phyloP scores from a whole-genome alignment of 1,284 basidiomycete genomes.

The Leccinum pachyderme region DNA sequence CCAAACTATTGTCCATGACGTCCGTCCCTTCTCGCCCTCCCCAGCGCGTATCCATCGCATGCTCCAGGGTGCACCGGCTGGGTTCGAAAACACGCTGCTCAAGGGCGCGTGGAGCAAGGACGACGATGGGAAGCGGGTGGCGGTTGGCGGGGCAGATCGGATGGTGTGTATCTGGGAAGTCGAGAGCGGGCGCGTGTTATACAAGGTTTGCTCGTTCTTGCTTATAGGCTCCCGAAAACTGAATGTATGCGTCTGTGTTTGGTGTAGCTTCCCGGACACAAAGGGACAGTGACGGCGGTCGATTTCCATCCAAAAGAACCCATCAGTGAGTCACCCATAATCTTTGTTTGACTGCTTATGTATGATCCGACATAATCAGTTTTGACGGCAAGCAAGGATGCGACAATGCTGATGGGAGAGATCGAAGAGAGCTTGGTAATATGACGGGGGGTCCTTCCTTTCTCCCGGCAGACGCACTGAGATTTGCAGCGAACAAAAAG shows the following conservation, averaged over 20 bases:
- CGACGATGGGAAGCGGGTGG: constrained; percentile 69
- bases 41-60: constrained; percentile 79
- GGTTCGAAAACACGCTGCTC: constrained; percentile 84
- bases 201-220: constrained; percentile 61
- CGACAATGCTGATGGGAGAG: constrained; percentile 87
- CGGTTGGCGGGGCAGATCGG: constrained; percentile 77
- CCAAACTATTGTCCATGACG: constrained; percentile 83
- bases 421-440: constrained; percentile 52
- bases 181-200: constrained; percentile 78
- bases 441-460: constrained; percentile 10
- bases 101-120: constrained; percentile 81
- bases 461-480: neutral
- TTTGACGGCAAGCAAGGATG: constrained; percentile 85
- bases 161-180: constrained; percentile 95
- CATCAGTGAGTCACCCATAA: constrained; percentile 60
- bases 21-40: constrained; percentile 86
- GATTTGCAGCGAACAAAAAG: neutral
- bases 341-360: constrained; percentile 4
- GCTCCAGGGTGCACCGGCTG: constrained; percentile 82
- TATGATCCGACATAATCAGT: constrained; percentile 41
- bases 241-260: neutral
- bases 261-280: constrained; percentile 83
- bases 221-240: no score
- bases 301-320: constrained; percentile 93
- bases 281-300: constrained; percentile 87